phyloP scores from a whole-genome alignment of 73 alveolate species.

The Tetrahymena elliotti region DNA sequence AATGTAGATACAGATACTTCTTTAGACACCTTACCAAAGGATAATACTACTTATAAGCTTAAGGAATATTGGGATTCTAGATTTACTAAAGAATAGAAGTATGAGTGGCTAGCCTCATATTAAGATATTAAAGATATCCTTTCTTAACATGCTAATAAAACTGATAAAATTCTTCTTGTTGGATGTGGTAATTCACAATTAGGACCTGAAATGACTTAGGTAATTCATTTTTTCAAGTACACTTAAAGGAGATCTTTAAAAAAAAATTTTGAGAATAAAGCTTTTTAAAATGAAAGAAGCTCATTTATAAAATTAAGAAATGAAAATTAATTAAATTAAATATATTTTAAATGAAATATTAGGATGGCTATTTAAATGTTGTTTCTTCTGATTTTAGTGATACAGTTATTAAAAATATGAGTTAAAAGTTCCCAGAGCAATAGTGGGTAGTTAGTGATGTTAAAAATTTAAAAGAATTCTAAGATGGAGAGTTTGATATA shows the following conservation, averaged over 20 bases:
- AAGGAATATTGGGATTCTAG: not conserved
- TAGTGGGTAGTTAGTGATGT: not conserved
- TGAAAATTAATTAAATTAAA: not conserved
- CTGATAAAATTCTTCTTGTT: not conserved
- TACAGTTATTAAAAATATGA: not conserved
- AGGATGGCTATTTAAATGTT: not conserved
- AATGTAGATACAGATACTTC: not conserved
- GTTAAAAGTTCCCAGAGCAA: not conserved
- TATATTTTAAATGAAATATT: not conserved
- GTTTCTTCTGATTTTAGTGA: not conserved
- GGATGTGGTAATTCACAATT: not conserved
- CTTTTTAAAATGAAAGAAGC: too few relatives aligned
- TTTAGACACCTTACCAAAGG: not conserved
- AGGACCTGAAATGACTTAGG: not conserved
- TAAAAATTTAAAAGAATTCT: not conserved
- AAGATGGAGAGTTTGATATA: not conserved
- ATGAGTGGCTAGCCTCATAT: not conserved
- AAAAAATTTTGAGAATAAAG: too few relatives aligned
- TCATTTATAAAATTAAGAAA: not conserved
- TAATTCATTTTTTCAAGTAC: not conserved
- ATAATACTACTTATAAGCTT: not conserved
- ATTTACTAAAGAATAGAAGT: not conserved
- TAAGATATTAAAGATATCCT: not conserved
- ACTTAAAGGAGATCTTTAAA: too few relatives aligned
- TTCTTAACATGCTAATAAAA: not conserved